Evolutionary conservation across 2,329 filamentous ascomycete species (phyloP).

Genomic region (Penicillium paneum): DNA sequence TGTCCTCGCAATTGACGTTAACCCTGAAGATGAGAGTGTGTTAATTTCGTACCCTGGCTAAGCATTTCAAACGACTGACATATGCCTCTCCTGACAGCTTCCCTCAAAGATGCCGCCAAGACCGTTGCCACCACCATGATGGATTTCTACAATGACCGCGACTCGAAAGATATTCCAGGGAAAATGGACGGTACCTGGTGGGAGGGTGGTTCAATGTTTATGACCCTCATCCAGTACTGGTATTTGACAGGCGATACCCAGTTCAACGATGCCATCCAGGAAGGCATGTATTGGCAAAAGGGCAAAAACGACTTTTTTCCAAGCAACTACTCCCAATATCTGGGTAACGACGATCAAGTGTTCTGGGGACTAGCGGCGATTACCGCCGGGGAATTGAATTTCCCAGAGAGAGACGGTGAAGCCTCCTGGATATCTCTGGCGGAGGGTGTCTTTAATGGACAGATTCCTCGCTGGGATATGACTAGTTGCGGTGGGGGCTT

Average conservation of each 20-base stretch:
- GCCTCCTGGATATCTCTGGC: slow-evolving; percentile 51
- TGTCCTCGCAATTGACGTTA: slow-evolving; percentile 1
- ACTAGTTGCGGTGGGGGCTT: slow-evolving; percentile 65
- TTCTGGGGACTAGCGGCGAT: slow-evolving; percentile 66
- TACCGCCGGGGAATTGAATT: slow-evolving; percentile 61
- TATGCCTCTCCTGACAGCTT: slow-evolving; percentile 20
- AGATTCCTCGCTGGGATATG: slow-evolving; percentile 66
- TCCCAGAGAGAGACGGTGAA: slow-evolving; percentile 52
- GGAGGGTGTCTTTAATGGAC: slow-evolving; percentile 67
- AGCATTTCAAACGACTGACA: neutral
- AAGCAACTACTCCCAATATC: slow-evolving; percentile 28
- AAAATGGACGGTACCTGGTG: slow-evolving; percentile 70
- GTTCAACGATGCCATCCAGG: slow-evolving; percentile 57
- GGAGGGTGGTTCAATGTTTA: slow-evolving; percentile 66
- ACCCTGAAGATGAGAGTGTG: slow-evolving; percentile 6
- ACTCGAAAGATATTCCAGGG: slow-evolving; percentile 48
- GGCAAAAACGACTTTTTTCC: slow-evolving; percentile 32
- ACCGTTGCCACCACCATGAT: slow-evolving; percentile 48
- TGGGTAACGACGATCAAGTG: slow-evolving; percentile 61
- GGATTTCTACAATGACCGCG: slow-evolving; percentile 49
- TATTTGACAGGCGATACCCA: slow-evolving; percentile 60
- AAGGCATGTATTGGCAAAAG: slow-evolving; percentile 27
- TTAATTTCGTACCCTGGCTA: neutral
- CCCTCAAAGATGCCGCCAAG: slow-evolving; percentile 40
- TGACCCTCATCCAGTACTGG: slow-evolving; percentile 66